Evolutionary conservation across 352 stramenopile genomes (phyloP).

Genomic region (Phytophthora hibernalis): DNA sequence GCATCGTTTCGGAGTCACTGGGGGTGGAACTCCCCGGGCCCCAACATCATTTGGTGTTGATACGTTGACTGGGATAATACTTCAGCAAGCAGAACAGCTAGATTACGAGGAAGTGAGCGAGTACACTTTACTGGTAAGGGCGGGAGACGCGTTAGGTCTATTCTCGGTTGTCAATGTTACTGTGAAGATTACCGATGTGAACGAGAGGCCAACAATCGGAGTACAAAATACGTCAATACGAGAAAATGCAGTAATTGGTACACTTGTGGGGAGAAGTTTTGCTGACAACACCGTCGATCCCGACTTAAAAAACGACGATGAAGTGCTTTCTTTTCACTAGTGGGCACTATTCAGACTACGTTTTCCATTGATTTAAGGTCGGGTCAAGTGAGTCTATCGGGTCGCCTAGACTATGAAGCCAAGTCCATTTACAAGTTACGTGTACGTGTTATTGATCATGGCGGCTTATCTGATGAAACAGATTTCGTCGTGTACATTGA

Average conservation of each 20-base stretch:
- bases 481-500: slow-evolving; percentile 22
- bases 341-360: not conserved
- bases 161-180: slow-evolving; percentile 23
- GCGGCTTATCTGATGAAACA: slow-evolving; percentile 16
- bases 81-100: slow-evolving; percentile 33
- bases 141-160: slow-evolving; percentile 22
- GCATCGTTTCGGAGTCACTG: slow-evolving; percentile 26
- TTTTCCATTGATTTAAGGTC: slow-evolving; percentile 31
- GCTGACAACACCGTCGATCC: slow-evolving; percentile 17
- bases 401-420: slow-evolving; percentile 25
- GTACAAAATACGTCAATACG: slow-evolving; percentile 21
- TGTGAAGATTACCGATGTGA: slow-evolving; percentile 25
- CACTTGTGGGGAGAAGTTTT: slow-evolving; percentile 18
- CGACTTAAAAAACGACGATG: slow-evolving; percentile 25
- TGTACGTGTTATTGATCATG: slow-evolving; percentile 24
- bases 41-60: slow-evolving; percentile 55
- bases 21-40: not conserved
- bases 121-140: slow-evolving; percentile 27
- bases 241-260: slow-evolving; percentile 25
- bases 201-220: slow-evolving; percentile 26
- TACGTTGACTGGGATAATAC: slow-evolving; percentile 43
- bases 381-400: slow-evolving; percentile 19
- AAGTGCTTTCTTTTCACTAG: slow-evolving; percentile 21
- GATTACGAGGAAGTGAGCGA: slow-evolving; percentile 43
- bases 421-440: slow-evolving; percentile 14